phyloP scores from a whole-genome alignment of 2,329 filamentous ascomycete genomes.

The Leptographium flavum region DNA sequence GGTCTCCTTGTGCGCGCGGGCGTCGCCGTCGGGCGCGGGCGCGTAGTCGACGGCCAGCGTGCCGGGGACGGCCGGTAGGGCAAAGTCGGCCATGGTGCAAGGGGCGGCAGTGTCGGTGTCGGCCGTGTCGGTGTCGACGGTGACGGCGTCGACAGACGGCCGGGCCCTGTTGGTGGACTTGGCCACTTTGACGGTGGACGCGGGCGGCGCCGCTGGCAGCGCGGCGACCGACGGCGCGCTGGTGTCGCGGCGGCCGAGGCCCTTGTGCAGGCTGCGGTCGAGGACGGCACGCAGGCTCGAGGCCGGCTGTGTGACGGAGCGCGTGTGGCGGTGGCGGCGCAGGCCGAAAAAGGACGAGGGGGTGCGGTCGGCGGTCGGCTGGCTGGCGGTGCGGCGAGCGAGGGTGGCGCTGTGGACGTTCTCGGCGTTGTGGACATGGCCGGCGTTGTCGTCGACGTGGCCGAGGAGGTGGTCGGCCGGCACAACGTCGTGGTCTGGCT shows the following conservation, averaged over 20 bases:
- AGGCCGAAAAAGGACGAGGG: not conserved
- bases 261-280: not conserved
- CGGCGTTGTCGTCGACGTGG: too few species aligned
- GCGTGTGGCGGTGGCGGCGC: not conserved
- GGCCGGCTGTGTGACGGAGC: constrained; percentile 3
- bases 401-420: too few species aligned
- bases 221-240: too few species aligned
- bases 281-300: not conserved
- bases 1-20: constrained; percentile 5
- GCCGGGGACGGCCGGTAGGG: not conserved
- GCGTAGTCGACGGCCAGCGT: constrained; percentile 4
- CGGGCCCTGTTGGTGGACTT: too few species aligned
- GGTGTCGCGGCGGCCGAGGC: too few species aligned
- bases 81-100: constrained; percentile 6
- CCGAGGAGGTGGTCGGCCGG: too few species aligned
- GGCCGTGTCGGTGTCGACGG: not conserved
- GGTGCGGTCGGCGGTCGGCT: not conserved
- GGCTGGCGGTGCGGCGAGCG: too few species aligned
- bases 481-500: too few species aligned
- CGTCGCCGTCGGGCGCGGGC: constrained; percentile 1
- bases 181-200: too few species aligned
- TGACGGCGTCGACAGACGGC: too few species aligned
- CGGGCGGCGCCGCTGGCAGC: too few species aligned
- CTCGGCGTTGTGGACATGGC: too few species aligned
- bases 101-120: not conserved